Base-by-base conservation (phyloP, 306 rosid species). In the Prinsepia uniflora region DNA sequence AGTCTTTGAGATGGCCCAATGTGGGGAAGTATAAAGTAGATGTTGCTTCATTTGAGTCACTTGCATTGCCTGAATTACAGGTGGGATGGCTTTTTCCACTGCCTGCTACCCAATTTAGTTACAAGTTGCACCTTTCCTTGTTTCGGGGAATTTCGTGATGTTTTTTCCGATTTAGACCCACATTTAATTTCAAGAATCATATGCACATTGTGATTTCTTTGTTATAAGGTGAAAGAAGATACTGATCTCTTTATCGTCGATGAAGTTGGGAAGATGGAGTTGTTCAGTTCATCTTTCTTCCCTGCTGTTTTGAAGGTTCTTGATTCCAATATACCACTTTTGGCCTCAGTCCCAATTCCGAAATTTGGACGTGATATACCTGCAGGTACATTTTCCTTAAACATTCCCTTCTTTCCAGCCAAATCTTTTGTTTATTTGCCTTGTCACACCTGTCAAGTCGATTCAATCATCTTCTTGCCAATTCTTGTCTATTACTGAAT, bases 231-330 rank as follows among this genome's bases (percentile, higher is more conserved):
- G 22, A 84, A 81, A 74, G 86, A 89, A 75, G 92, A 83, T 64
- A 82, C 86, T n/a, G 86, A 89, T 76, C 87, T 92, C 39, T 87
- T 87, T 80, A 56, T 92, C 79, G 86, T 89, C 58, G 98, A 87
- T 52, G 98, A 92, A 77, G 90, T 92, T 74, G 96, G 96, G 63
- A 89, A 84, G 90, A 87, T 92, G 98, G 98, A 92, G 83, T 65
- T 92, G 72, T 86, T 67, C 86, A 84, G 98, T 73, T 86, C 92
- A 1, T 89, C 95, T 0, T 87, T 92, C 84, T 87, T 92, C 82
- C 92, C 98, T n/a, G 85, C 86, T 14, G 96, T 89, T 74, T 79
- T 81, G 34, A 83, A 71, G 67, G 86, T 92, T 71, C 75, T 89
- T 78, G 96, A 92, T 70, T 89, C 96, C 74, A 86, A 80, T 78